A percentile compares a stretch with the other conserved stretches of the same genome.
Evolutionary conservation across 2,329 filamentous ascomycete genomes (phyloP).

Genomic region (Dactylellina drechsleri): DNA sequence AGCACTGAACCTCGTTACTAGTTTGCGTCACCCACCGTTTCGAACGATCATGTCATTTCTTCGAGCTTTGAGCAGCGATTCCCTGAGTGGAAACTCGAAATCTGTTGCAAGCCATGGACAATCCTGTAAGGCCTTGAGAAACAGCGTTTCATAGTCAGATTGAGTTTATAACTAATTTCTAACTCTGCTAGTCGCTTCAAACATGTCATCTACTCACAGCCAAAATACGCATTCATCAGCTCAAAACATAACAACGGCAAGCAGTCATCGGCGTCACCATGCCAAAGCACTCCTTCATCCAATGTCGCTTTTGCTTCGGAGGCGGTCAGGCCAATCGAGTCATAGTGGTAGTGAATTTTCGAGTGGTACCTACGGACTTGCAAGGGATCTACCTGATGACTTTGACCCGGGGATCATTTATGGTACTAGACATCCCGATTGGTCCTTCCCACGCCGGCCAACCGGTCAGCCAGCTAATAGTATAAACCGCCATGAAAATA

Average conservation of each 20-base stretch:
- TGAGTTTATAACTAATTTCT: constrained; percentile 3
- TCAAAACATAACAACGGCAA: constrained; percentile 11
- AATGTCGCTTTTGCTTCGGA: constrained; percentile 68
- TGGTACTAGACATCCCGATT: constrained; percentile 67
- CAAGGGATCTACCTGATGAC: constrained; percentile 63
- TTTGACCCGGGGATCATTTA: constrained; percentile 72
- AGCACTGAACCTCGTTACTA: not conserved
- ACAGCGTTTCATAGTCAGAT: not conserved
- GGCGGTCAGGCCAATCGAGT: constrained; percentile 67
- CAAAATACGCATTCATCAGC: constrained; percentile 19
- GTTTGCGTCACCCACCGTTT: not conserved
- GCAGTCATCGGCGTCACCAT: constrained; percentile 46
- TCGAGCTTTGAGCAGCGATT: constrained; percentile 48
- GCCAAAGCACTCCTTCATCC: constrained; percentile 60
- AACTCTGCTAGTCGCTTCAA: constrained; percentile 13
- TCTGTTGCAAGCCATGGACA: constrained; percentile 9
- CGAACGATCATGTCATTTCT: constrained; percentile 42
- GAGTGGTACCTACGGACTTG: constrained; percentile 49
- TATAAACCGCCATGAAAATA: constrained; percentile 21
- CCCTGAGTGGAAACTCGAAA: constrained; percentile 28
- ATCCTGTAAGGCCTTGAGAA: constrained; percentile 16
- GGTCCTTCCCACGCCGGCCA: constrained; percentile 70
- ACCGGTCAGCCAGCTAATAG: constrained; percentile 65
- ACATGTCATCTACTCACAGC: constrained; percentile 16
- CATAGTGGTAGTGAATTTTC: constrained; percentile 24